Evolutionary conservation across 805 yeast genomes (phyloP).

Genomic region (Saturnispora saitoi): DNA sequence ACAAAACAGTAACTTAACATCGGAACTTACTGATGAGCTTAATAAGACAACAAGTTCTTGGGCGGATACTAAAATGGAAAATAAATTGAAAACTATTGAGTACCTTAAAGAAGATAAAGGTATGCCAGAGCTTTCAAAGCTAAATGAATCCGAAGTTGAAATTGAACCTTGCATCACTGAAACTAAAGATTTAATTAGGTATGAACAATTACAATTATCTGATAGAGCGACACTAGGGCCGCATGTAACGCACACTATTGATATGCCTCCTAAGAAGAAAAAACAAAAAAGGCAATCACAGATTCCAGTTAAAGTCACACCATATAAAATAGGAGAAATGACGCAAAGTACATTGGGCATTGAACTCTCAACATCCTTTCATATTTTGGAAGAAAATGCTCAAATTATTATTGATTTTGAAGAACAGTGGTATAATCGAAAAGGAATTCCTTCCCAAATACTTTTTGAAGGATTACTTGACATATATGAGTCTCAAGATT

Average conservation of each 20-base stretch:
- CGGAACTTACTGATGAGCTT: background rate
- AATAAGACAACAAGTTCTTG: constrained; percentile 20
- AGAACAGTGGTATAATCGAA: background rate
- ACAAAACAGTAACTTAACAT: background rate
- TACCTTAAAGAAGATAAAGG: no score
- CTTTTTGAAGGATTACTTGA: background rate
- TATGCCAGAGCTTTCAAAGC: no score
- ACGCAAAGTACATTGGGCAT: background rate
- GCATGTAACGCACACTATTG: constrained; percentile 3
- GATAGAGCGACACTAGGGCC: background rate
- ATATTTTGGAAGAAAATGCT: background rate
- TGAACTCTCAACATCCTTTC: background rate
- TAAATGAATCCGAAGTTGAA: no score
- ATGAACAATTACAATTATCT: background rate
- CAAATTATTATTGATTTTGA: background rate
- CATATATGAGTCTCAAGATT: background rate
- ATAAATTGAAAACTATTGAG: constrained; percentile 1
- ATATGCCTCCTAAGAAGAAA: constrained; percentile 1
- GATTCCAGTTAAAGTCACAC: background rate
- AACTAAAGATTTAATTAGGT: no score
- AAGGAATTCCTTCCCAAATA: constrained; percentile 1
- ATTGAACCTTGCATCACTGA: background rate
- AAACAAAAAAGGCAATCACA: background rate
- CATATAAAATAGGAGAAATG: background rate
- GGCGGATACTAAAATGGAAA: constrained; percentile 14